phyloP scores from a whole-genome alignment of 2,329 filamentous ascomycete species.

The Beauveria sp. region DNA sequence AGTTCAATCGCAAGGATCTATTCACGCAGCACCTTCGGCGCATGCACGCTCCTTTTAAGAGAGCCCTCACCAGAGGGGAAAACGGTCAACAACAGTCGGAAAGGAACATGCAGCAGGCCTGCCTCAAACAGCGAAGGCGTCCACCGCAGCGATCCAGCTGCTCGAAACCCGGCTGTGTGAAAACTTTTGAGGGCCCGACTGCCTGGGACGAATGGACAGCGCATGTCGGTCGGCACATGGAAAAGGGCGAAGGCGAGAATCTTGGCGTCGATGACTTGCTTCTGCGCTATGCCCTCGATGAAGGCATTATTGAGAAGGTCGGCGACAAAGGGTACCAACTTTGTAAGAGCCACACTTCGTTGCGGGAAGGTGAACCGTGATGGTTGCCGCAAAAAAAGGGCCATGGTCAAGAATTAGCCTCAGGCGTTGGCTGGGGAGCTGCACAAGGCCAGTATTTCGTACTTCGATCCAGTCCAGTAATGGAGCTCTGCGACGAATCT shows the following conservation, averaged over 20 bases:
- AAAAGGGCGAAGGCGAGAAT: slow-evolving; percentile 55
- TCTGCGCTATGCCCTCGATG: slow-evolving; percentile 54
- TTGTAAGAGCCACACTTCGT: not conserved
- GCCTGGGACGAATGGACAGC: slow-evolving; percentile 91
- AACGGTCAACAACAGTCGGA: slow-evolving; percentile 50
- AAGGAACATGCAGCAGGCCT: slow-evolving; percentile 65
- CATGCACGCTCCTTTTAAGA: slow-evolving; percentile 73
- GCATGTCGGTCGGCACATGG: slow-evolving; percentile 84
- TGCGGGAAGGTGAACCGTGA: not conserved
- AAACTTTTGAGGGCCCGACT: slow-evolving; percentile 59
- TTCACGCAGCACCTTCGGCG: slow-evolving; percentile 91
- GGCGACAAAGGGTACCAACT: slow-evolving; percentile 1
- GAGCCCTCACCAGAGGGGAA: slow-evolving; percentile 45
- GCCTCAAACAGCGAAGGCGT: slow-evolving; percentile 60
- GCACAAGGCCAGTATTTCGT: no score
- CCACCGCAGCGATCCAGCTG: slow-evolving; percentile 67
- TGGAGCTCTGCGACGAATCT: no score
- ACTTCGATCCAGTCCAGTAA: no score
- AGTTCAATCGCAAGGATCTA: slow-evolving; percentile 91
- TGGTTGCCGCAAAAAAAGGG: not conserved
- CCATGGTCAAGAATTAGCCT: no score
- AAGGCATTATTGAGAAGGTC: slow-evolving; percentile 55
- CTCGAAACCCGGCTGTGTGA: slow-evolving; percentile 61
- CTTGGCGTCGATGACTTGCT: slow-evolving; percentile 51
- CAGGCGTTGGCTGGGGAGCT: no score